A percentile compares a stretch with the other conserved stretches of the same genome.
Conservation (phyloP, 2,329 filamentous ascomycete genomes). For the Penicillium concentricum region DNA sequence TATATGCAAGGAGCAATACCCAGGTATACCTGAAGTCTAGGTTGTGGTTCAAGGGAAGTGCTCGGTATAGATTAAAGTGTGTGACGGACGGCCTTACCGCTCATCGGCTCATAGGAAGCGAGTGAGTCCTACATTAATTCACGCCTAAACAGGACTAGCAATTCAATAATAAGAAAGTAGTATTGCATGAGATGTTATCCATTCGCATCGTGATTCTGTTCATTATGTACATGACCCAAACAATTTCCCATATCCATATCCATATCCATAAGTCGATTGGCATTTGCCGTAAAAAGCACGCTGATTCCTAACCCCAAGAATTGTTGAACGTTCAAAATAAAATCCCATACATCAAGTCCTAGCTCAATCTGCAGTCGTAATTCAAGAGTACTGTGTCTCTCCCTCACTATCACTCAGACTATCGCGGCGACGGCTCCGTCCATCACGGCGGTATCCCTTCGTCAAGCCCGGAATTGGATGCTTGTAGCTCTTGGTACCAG, state of each 20-base stretch:
- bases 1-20: neutral
- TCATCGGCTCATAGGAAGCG: neutral
- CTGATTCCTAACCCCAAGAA: slow-evolving; percentile 4
- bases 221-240: slow-evolving; percentile 11
- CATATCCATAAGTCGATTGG: slow-evolving; percentile 3
- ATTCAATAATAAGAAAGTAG: too few species aligned
- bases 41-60: neutral
- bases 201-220: slow-evolving; percentile 4
- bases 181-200: neutral
- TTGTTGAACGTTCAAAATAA: slow-evolving; percentile 1
- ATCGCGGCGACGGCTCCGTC: slow-evolving; percentile 48
- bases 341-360: neutral
- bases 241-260: slow-evolving; percentile 4
- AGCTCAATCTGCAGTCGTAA: neutral
- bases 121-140: neutral
- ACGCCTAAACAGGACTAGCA: neutral
- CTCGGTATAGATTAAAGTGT: neutral
- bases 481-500: slow-evolving; percentile 56
- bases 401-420: slow-evolving; percentile 56
- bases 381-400: slow-evolving; percentile 32
- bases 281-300: neutral
- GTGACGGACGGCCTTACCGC: neutral
- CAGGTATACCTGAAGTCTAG: neutral
- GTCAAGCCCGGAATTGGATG: slow-evolving; percentile 58
- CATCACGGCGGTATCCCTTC: slow-evolving; percentile 42